phyloP scores from a whole-genome alignment of 2,329 filamentous ascomycete genomes.

The Fusarium sp. region DNA sequence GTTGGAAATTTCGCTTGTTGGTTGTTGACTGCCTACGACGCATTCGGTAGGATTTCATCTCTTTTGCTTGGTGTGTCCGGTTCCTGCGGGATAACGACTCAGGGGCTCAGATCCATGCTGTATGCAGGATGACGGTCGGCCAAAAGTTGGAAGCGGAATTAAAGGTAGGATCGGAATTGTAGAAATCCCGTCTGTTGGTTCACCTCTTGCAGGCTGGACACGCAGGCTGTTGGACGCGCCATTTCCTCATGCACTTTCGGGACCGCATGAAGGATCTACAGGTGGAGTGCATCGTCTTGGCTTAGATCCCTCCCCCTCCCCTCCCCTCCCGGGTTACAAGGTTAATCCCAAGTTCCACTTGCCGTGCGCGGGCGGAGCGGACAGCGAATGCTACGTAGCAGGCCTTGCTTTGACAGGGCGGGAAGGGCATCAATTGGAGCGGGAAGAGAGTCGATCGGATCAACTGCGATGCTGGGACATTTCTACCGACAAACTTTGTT shows the following conservation, averaged over 20 bases:
- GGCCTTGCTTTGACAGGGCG: neutral
- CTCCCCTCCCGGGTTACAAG: neutral
- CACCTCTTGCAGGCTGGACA: neutral
- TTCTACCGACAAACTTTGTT: constrained; percentile 24
- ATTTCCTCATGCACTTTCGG: constrained; percentile 16
- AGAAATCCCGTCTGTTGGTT: neutral
- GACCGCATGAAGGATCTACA: constrained; percentile 8
- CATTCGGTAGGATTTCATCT: constrained; percentile 34
- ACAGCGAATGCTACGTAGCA: neutral
- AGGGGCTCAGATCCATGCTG: constrained; percentile 23
- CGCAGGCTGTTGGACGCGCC: neutral
- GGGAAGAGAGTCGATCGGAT: constrained; percentile 9
- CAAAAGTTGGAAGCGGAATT: neutral
- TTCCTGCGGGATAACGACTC: constrained; percentile 7
- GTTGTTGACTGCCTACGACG: constrained; percentile 7
- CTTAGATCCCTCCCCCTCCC: neutral
- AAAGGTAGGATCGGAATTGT: neutral
- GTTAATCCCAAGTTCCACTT: neutral
- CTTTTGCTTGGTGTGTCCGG: neutral
- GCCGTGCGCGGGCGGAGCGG: neutral
- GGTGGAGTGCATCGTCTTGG: constrained; percentile 4
- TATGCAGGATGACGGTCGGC: neutral
- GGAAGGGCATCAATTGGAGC: constrained; percentile 21
- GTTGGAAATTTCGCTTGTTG: constrained; percentile 5
- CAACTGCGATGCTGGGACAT: constrained; percentile 11